Conservation (phyloP, 2,329 filamentous ascomycete species). For the Cadophora sp. region DNA sequence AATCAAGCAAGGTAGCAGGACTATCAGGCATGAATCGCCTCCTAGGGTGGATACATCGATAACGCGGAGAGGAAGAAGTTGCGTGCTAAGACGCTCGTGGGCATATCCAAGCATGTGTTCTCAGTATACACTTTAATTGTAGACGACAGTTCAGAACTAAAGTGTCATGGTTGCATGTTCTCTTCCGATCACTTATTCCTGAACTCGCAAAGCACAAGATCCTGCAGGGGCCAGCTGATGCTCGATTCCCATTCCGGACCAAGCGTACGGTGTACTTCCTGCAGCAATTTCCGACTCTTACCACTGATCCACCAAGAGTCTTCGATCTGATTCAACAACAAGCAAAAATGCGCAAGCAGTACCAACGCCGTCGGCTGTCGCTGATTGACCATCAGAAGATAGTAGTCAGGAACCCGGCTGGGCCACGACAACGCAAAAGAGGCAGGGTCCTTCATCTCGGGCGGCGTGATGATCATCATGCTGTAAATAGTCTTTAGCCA, state of each 20-base stretch:
- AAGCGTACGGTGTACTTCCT: conserved; percentile 37
- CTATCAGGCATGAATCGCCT: too few relatives aligned
- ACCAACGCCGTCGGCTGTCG: conserved; percentile 32
- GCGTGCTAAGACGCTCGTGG: too few relatives aligned
- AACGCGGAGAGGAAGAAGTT: too few relatives aligned
- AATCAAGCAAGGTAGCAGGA: too few relatives aligned
- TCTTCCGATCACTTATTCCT: too few relatives aligned
- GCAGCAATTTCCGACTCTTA: conserved; percentile 46
- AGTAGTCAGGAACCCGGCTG: conserved; percentile 42
- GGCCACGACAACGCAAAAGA: conserved; percentile 45
- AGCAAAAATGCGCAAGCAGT: conserved; percentile 44
- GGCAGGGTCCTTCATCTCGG: background rate
- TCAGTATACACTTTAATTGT: too few relatives aligned
- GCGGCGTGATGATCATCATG: background rate
- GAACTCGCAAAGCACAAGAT: conserved; percentile 26
- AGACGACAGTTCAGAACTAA: too few relatives aligned
- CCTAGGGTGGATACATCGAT: too few relatives aligned
- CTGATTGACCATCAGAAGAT: conserved; percentile 45
- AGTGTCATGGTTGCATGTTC: too few relatives aligned
- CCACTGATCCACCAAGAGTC: conserved; percentile 48
- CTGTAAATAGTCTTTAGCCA: background rate
- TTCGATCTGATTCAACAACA: conserved; percentile 42
- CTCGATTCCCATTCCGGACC: conserved; percentile 29
- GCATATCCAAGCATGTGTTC: too few relatives aligned
- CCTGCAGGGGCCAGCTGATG: conserved; percentile 32